These are phyloP conservation scores for Colletotrichum horii DNA, from an alignment of 2,329 filamentous ascomycete genomes.

Conservation along the genomic window DNA sequence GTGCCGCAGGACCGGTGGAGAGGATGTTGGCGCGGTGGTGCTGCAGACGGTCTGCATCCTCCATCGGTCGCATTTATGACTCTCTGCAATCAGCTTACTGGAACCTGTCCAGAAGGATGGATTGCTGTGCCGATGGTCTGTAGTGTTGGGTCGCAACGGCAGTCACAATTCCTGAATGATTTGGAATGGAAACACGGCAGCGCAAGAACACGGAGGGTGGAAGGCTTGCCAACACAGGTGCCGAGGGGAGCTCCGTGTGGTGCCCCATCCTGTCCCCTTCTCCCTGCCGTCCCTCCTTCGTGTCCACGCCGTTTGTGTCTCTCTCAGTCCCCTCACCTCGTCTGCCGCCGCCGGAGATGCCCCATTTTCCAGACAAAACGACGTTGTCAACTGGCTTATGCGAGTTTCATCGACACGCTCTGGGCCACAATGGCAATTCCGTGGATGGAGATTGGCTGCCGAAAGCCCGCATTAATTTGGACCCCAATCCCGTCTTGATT, in stretches of 20 bases:
- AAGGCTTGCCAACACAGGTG: background rate
- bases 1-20: background rate
- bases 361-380: conserved; percentile 5
- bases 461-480: background rate
- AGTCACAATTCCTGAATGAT: background rate
- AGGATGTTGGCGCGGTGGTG: background rate
- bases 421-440: conserved; percentile 1
- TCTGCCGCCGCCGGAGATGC: conserved; percentile 7
- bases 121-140: background rate
- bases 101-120: background rate
- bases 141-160: background rate
- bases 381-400: conserved; percentile 8
- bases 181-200: conserved; percentile 3
- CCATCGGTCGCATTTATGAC: background rate
- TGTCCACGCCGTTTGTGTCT: background rate
- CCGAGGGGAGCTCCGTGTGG: conserved; percentile 10
- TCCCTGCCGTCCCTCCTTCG: background rate
- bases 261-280: background rate
- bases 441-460: conserved; percentile 2
- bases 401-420: conserved; percentile 13
- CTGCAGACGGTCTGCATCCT: background rate
- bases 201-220: background rate
- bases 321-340: background rate
- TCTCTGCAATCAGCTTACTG: conserved; percentile 13
- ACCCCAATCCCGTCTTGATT: background rate